A percentile compares a stretch with the other conserved stretches of the same genome.
Evolutionary conservation across 1,284 basidiomycete species (phyloP).

Genomic region (Ganoderma lingzhi): DNA sequence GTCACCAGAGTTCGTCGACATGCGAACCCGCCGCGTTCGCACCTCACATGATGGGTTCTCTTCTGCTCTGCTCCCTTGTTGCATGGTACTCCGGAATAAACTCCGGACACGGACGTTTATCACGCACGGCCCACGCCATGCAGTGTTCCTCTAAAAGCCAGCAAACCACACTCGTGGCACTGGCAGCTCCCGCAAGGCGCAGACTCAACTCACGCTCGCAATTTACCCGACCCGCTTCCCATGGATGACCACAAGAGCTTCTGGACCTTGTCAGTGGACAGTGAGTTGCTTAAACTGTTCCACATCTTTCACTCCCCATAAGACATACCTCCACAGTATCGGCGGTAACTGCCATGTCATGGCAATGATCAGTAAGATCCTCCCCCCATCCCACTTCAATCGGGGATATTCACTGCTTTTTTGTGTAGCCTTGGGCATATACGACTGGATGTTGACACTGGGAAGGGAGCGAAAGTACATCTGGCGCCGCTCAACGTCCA

Average conservation of each 20-base stretch:
- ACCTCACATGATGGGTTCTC: neutral
- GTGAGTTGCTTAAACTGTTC: neutral
- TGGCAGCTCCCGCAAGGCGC: neutral
- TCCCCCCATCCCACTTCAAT: neutral
- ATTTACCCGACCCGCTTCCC: neutral
- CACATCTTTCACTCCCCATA: neutral
- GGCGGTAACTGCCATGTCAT: neutral
- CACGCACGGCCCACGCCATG: neutral
- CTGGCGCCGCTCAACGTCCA: neutral
- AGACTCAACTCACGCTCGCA: neutral
- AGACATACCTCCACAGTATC: neutral
- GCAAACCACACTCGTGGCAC: neutral
- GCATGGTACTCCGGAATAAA: neutral
- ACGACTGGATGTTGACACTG: neutral
- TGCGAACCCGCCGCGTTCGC: neutral
- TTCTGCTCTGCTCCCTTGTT: neutral
- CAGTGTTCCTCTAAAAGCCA: neutral
- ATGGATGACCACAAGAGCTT: neutral
- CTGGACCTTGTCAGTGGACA: neutral
- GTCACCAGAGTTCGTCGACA: neutral
- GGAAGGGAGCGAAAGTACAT: constrained; percentile 1
- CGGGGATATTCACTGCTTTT: neutral
- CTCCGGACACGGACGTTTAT: neutral
- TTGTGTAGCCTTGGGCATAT: neutral
- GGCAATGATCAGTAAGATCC: neutral